Evolutionary conservation across 495 filamentous ascomycete species (phyloP).

Genomic region (Podospora appendiculata): DNA sequence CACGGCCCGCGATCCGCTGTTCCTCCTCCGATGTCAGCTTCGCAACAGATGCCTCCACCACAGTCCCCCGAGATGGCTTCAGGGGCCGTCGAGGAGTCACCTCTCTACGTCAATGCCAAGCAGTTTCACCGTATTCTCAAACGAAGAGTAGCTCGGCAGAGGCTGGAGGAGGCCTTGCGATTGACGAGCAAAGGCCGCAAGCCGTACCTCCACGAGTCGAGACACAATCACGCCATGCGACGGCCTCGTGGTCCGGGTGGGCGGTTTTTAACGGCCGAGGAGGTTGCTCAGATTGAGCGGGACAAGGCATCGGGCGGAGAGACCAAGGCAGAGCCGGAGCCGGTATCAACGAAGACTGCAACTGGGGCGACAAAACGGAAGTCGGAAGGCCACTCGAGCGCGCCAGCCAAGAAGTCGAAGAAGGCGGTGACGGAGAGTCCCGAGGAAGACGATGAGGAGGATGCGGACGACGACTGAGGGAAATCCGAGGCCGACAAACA

Average conservation of each 20-base stretch:
- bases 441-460: slow-evolving; percentile 47
- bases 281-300: slow-evolving; percentile 84
- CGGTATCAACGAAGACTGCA: slow-evolving; percentile 21
- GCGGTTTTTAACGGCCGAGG: slow-evolving; percentile 95
- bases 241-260: slow-evolving; percentile 93
- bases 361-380: slow-evolving; percentile 37
- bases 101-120: slow-evolving; percentile 96
- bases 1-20: slow-evolving; percentile 38
- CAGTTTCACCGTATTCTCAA: slow-evolving; percentile 98
- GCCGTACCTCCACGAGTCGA: slow-evolving; percentile 96
- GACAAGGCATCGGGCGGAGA: slow-evolving; percentile 33
- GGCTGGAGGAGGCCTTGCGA: slow-evolving; percentile 82
- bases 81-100: slow-evolving; percentile 78
- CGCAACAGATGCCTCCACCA: slow-evolving; percentile 51
- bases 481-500: slow-evolving; percentile 1
- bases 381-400: slow-evolving; percentile 32
- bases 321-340: slow-evolving; percentile 22
- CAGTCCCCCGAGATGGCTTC: slow-evolving; percentile 77
- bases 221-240: slow-evolving; percentile 98
- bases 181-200: slow-evolving; percentile 93
- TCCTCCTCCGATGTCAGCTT: slow-evolving; percentile 38
- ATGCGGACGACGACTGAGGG: slow-evolving; percentile 35
- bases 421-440: slow-evolving; percentile 27
- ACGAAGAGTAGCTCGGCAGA: slow-evolving; percentile 84
- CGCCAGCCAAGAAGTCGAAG: slow-evolving; percentile 50